Conservation (phyloP, 2,329 filamentous ascomycete species). For the Aureobasidium pullulans region DNA sequence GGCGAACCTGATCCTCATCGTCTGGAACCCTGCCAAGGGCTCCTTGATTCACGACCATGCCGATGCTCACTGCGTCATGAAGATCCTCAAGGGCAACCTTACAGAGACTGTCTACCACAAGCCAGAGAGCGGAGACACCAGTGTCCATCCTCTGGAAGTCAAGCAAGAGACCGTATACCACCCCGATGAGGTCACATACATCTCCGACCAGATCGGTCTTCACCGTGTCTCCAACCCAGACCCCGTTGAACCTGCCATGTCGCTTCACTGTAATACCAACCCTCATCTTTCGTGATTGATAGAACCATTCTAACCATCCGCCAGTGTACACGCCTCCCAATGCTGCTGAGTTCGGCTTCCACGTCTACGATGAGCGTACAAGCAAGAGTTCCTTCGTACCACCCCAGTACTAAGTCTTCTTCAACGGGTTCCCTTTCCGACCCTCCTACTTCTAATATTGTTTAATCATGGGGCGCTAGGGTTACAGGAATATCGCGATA, state of each 20-base stretch:
- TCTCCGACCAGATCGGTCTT: conserved; percentile 80
- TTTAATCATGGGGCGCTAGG: neutral
- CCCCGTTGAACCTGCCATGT: conserved; percentile 66
- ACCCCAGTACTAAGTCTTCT: neutral
- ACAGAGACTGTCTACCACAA: conserved; percentile 73
- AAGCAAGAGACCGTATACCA: conserved; percentile 61
- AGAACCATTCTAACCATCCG: neutral
- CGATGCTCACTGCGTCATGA: conserved; percentile 90
- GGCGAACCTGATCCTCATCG: conserved; percentile 74
- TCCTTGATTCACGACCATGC: conserved; percentile 75
- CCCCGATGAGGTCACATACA: conserved; percentile 75
- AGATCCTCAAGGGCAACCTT: conserved; percentile 67
- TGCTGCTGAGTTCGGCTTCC: conserved; percentile 72
- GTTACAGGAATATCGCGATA: neutral
- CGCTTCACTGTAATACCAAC: conserved; percentile 58
- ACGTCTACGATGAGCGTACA: conserved; percentile 71
- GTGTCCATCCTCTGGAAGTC: conserved; percentile 44
- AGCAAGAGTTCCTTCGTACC: conserved; percentile 62
- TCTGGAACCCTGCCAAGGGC: conserved; percentile 78
- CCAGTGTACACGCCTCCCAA: conserved; percentile 80
- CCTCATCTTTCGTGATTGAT: conserved; percentile 15
- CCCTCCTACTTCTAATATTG: neutral
- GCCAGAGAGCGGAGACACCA: conserved; percentile 19
- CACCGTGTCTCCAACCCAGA: conserved; percentile 75
- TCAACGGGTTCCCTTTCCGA: neutral